phyloP scores from a whole-genome alignment of 2,329 filamentous ascomycete species.

The Cryphonectria parasitica region DNA sequence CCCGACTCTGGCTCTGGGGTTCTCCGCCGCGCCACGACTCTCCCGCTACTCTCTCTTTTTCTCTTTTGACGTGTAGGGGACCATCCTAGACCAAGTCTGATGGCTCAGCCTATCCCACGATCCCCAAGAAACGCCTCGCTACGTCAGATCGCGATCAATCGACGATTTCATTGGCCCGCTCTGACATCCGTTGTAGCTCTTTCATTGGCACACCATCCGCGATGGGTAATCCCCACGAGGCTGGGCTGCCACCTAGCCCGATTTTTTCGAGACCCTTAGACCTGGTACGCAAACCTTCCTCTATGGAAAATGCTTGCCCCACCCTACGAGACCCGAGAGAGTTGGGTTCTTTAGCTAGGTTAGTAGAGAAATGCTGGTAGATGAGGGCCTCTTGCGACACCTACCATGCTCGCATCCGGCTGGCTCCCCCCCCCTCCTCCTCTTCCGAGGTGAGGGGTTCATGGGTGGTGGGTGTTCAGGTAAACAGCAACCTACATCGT shows the following conservation, averaged over 20 bases:
- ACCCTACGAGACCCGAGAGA: background rate
- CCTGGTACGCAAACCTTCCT: background rate
- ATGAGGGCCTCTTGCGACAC: background rate
- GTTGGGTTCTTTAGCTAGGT: background rate
- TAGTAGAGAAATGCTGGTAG: background rate
- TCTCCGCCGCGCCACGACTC: conserved; percentile 12
- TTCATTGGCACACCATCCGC: background rate
- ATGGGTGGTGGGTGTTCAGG: background rate
- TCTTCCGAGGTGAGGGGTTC: background rate
- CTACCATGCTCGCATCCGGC: background rate
- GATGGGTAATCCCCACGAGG: background rate
- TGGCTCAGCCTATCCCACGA: conserved; percentile 23
- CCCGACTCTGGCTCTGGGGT: conserved; percentile 14
- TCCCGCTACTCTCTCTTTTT: background rate
- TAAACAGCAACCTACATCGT: background rate
- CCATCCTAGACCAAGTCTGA: conserved; percentile 20
- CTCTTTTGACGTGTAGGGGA: background rate
- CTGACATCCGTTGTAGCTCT: background rate
- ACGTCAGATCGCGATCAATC: conserved; percentile 19
- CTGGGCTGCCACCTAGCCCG: background rate
- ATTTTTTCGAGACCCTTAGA: background rate
- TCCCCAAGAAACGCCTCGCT: conserved; percentile 16
- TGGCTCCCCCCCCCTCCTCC: background rate
- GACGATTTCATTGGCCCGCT: conserved; percentile 23
- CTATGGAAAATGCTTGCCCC: background rate